Evolutionary conservation across 1,139 yeast species (phyloP).

Genomic region (Suhomyces wounanorum): DNA sequence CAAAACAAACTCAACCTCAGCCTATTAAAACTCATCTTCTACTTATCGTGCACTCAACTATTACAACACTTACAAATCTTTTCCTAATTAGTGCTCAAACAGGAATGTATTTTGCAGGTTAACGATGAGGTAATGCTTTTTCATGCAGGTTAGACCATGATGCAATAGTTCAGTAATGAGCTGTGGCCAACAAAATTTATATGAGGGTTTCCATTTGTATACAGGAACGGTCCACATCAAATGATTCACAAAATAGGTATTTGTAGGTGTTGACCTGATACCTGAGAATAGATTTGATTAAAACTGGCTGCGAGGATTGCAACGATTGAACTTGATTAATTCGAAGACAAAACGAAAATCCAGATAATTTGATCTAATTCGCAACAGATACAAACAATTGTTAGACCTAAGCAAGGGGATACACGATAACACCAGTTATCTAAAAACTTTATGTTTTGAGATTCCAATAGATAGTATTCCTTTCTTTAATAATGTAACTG

Average conservation of each 20-base stretch:
- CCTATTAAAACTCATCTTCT: constrained; percentile 3
- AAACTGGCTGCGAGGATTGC: too few species aligned
- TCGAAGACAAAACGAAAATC: too few species aligned
- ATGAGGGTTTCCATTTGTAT: not conserved
- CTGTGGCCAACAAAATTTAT: constrained; percentile 4
- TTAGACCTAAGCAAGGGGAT: too few species aligned
- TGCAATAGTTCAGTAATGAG: not conserved
- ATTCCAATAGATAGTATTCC: too few species aligned
- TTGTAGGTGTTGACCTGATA: too few species aligned
- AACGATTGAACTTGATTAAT: too few species aligned
- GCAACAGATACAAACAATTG: too few species aligned
- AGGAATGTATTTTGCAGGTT: constrained; percentile 6
- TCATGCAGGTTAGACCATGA: constrained; percentile 2
- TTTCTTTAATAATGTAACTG: too few species aligned
- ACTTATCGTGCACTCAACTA: constrained; percentile 2
- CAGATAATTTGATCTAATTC: too few species aligned
- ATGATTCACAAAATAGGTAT: not conserved
- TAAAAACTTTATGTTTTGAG: too few species aligned
- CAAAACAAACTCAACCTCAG: constrained; percentile 1
- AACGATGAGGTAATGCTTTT: constrained; percentile 7
- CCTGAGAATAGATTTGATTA: too few species aligned
- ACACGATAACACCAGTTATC: too few species aligned
- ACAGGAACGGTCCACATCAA: not conserved
- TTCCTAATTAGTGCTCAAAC: constrained; percentile 3
- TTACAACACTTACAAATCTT: not conserved